Conservation (phyloP, 345 rosid genomes). For the Murraya koenigii region DNA sequence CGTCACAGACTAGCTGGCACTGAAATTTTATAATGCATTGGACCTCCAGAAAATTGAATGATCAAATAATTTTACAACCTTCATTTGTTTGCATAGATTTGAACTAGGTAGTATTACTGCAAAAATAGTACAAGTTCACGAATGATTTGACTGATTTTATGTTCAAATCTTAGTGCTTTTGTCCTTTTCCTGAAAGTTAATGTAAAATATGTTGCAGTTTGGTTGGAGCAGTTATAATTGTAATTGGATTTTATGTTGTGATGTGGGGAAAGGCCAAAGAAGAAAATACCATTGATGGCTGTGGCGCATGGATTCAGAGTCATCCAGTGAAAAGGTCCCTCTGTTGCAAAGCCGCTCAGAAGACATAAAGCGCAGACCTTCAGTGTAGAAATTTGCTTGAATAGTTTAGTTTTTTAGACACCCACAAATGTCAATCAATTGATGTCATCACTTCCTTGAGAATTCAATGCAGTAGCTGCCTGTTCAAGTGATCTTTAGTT, state of each 20-base stretch:
- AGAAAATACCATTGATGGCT: too few relatives aligned
- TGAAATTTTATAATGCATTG: too few relatives aligned
- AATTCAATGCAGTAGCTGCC: not conserved
- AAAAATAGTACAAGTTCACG: not conserved
- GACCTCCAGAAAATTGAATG: too few relatives aligned
- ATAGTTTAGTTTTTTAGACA: not conserved
- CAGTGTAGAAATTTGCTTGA: not conserved
- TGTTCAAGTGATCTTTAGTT: not conserved
- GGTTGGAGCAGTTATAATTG: slow-evolving; percentile 17
- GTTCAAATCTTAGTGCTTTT: not conserved
- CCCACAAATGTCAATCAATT: not conserved
- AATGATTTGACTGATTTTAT: not conserved
- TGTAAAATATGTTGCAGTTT: slow-evolving; percentile 15
- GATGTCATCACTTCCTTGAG: not conserved
- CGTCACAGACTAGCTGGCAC: not conserved
- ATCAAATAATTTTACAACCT: not conserved
- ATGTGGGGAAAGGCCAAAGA: slow-evolving; percentile 20
- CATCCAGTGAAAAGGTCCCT: slow-evolving; percentile 2
- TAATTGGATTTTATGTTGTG: slow-evolving; percentile 18
- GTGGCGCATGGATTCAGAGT: not conserved
- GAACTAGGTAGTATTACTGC: not conserved
- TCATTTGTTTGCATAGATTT: not conserved
- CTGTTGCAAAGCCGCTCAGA: not conserved
- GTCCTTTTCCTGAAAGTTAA: not conserved
- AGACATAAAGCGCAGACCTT: not conserved